Base-by-base conservation (phyloP, 371 early-diverging fungal species). In the Mortierella sp. region DNA sequence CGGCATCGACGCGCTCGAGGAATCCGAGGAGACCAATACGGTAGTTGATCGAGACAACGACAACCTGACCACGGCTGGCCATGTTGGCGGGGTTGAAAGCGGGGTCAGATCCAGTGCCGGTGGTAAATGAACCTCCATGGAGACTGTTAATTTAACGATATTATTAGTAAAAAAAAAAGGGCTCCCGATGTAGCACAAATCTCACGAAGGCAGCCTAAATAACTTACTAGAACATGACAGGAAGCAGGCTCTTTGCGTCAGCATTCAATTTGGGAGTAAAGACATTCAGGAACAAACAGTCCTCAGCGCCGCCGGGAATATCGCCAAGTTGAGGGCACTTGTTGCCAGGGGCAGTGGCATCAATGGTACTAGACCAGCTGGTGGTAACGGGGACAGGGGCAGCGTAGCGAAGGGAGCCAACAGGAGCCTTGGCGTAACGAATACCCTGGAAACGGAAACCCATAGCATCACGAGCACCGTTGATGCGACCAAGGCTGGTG, bases 21-120 rank as follows among this genome's bases (percentile, higher is more conserved):
- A 83, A 87, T 8, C 88, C 88, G 59, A 88, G 82, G 28, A 83
- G 68, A 59, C 83, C 83, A 51, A 88, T 77, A 47, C 88, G 83
- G 70, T 87, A 88, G 68, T 88, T 85, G 72, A 86, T 76, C 28
- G 83, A 66, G 13, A 87, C 84, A 3, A 86, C 79, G 32, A 84
- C 83, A 61, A 72, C 75, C 47, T 68, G 62, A 17, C 66, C 75
- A 43, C 74, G 77, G 22, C 66, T 66, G 51, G 81, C 75, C 64
- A 80, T 70, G 66, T 75, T 74, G 70, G 75, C 75, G 40, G 81
- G 75, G 56, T 74, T 70, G 71, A 80, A 80, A 47, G 75, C 75
- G 43, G 81, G 81, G 65, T 80, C 81, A 49, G 81, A 75, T 40
- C 81, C 81, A 19, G 70, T 68, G 23, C 81, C 81, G 28, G 81